A percentile compares a stretch with the other conserved stretches of the same genome.
These are phyloP conservation scores for Vachellia collinsii DNA, from an alignment of 306 rosid species.

Conservation along the genomic window DNA sequence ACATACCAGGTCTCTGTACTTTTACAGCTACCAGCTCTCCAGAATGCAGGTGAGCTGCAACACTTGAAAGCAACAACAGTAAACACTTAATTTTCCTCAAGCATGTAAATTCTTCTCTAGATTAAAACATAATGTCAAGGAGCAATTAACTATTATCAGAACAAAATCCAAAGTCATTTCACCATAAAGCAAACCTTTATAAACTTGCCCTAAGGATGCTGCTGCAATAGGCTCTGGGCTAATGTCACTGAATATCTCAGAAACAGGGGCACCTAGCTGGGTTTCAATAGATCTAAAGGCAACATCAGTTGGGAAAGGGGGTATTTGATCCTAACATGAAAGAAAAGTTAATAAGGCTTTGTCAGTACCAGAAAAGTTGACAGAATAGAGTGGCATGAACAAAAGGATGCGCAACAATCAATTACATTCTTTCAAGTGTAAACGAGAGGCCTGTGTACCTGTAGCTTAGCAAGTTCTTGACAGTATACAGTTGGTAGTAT, in stretches of 20 bases:
- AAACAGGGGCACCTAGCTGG: conserved; percentile 69
- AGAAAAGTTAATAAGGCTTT: conserved; percentile 20
- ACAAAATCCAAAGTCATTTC: conserved; percentile 16
- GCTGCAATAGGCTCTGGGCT: conserved; percentile 87
- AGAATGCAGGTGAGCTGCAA: conserved; percentile 96
- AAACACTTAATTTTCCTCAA: conserved; percentile 54
- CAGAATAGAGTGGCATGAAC: conserved; percentile 17
- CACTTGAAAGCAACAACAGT: conserved; percentile 77
- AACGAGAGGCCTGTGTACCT: conserved; percentile 56
- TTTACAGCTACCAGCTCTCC: conserved; percentile 98
- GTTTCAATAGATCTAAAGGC: conserved; percentile 84
- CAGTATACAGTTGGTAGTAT: conserved; percentile 81
- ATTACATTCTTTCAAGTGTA: conserved; percentile 36
- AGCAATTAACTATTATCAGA: conserved; percentile 15
- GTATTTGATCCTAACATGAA: conserved; percentile 83
- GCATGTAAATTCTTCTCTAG: conserved; percentile 31
- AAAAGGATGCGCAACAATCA: conserved; percentile 29
- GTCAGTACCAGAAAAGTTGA: conserved; percentile 19
- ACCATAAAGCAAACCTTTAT: conserved; percentile 67
- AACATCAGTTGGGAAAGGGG: conserved; percentile 79
- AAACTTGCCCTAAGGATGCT: conserved; percentile 96
- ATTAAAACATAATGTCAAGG: conserved; percentile 26
- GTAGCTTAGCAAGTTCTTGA: conserved; percentile 87
- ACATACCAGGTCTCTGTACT: conserved; percentile 98
- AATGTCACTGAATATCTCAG: conserved; percentile 74